Percentiles rank a stretch among this genome's conserved stretches.
phyloP scores from a whole-genome alignment of 768 basidiomycete species.

The Scleroderma bovista region DNA sequence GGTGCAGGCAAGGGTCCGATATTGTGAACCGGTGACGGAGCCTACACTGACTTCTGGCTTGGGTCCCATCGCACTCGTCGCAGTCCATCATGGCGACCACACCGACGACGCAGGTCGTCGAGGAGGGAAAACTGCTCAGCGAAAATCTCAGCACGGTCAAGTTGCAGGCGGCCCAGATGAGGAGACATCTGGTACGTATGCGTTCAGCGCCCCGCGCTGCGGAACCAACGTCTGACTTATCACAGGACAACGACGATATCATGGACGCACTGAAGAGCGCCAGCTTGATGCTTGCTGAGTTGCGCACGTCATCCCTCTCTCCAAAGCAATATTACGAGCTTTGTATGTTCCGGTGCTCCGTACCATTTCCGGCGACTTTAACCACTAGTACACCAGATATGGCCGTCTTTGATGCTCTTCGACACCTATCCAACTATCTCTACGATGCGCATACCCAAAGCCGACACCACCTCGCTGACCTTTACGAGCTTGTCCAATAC shows the following conservation, averaged over 20 bases:
- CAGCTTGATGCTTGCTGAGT: conserved; percentile 94
- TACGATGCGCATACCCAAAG: conserved; percentile 91
- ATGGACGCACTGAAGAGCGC: conserved; percentile 99
- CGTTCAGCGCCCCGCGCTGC: not conserved
- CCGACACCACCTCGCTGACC: conserved; percentile 93
- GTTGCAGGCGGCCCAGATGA: conserved; percentile 92
- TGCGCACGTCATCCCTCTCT: conserved; percentile 87
- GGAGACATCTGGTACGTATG: conserved; percentile 74
- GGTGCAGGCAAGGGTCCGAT: conserved; percentile 3
- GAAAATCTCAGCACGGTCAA: conserved; percentile 84
- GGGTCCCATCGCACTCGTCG: conserved; percentile 1
- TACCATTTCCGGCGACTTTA: not conserved
- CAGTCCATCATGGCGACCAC: conserved; percentile 6
- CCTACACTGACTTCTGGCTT: too few relatives aligned
- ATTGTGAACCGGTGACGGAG: not conserved
- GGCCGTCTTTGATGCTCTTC: conserved; percentile 95
- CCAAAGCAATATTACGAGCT: conserved; percentile 99
- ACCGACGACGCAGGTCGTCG: conserved; percentile 42
- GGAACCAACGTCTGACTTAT: not conserved
- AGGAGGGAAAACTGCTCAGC: conserved; percentile 81
- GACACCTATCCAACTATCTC: conserved; percentile 93
- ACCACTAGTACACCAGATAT: conserved; percentile 56
- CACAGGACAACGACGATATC: conserved; percentile 87
- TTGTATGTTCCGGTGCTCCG: conserved; percentile 45
- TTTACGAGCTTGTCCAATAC: conserved; percentile 99